A percentile compares a stretch with the other conserved stretches of the same genome.
Conservation (phyloP, 768 basidiomycete species). For the Lentinula guzmanii region DNA sequence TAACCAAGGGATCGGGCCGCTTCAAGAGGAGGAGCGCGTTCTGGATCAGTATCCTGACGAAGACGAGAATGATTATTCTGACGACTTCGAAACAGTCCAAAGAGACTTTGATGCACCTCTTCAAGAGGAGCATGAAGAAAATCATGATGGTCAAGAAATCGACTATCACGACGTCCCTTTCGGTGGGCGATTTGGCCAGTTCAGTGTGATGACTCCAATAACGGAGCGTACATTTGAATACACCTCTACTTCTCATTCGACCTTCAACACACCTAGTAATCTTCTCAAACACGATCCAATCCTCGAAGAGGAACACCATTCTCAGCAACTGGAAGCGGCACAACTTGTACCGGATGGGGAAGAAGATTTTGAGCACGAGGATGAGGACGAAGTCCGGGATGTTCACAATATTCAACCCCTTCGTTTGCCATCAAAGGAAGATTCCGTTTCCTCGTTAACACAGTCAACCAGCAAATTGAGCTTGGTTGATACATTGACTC, state of each 20-base stretch:
- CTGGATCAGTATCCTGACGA: constrained; percentile 26
- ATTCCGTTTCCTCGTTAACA: constrained; percentile 33
- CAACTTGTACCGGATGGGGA: constrained; percentile 31
- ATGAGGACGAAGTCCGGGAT: constrained; percentile 16
- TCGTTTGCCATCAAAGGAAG: constrained; percentile 18
- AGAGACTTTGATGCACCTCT: constrained; percentile 27
- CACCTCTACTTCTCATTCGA: constrained; percentile 52
- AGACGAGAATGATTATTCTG: constrained; percentile 17
- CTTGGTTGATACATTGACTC: constrained; percentile 55
- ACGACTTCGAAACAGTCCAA: constrained; percentile 18
- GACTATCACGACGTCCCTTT: constrained; percentile 47
- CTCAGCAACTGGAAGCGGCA: constrained; percentile 1
- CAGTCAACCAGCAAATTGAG: constrained; percentile 62
- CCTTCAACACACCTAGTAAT: constrained; percentile 34
- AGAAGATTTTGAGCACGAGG: constrained; percentile 23
- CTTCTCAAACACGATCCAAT: constrained; percentile 10
- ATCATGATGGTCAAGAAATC: constrained; percentile 22
- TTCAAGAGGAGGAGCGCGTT: constrained; percentile 20
- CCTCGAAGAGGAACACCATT: constrained; percentile 21
- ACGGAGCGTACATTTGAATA: constrained; percentile 92
- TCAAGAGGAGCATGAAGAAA: constrained; percentile 12
- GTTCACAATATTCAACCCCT: constrained; percentile 22
- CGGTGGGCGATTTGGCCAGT: constrained; percentile 72
- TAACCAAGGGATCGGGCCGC: constrained; percentile 22
- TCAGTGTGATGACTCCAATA: constrained; percentile 97